A percentile compares a stretch with the other conserved stretches of the same genome.
Evolutionary conservation across 768 basidiomycete species (phyloP).

Genomic region (Podaxis sp.): DNA sequence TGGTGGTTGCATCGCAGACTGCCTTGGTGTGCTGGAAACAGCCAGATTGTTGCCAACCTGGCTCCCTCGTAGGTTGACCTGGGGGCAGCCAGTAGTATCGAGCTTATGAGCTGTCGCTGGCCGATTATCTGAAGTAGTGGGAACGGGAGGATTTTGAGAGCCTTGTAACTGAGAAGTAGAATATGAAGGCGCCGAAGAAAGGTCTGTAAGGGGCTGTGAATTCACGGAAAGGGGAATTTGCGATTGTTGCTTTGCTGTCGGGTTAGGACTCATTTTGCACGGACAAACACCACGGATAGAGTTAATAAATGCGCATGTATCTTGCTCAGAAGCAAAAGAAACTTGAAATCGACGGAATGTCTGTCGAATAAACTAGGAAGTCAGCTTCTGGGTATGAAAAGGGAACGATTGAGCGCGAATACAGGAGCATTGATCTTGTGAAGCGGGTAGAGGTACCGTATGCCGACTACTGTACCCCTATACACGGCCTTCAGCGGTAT

Average conservation of each 20-base stretch:
- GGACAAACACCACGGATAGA: conserved; percentile 70
- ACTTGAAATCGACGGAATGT: conserved; percentile 76
- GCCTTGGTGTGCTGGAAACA: background rate
- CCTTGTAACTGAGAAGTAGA: background rate
- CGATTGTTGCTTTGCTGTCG: conserved; percentile 1
- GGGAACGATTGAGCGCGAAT: background rate
- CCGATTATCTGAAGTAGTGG: too few relatives aligned
- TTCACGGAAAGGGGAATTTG: background rate
- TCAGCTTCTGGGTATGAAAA: background rate
- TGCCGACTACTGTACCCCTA: conserved; percentile 69
- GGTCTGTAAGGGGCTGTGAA: background rate
- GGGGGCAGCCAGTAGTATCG: background rate
- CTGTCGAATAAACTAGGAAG: conserved; percentile 34
- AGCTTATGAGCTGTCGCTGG: background rate
- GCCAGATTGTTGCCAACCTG: too few relatives aligned
- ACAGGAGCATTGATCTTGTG: conserved; percentile 20
- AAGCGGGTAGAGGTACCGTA: conserved; percentile 66
- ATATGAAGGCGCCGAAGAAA: background rate
- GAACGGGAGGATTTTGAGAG: background rate
- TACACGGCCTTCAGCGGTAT: conserved; percentile 82
- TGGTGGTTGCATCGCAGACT: conserved; percentile 7
- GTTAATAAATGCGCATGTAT: conserved; percentile 59
- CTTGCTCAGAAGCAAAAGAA: conserved; percentile 52
- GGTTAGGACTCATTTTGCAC: conserved; percentile 58
- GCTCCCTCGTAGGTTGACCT: background rate